Base-by-base conservation (phyloP, 2,329 filamentous ascomycete species). In the Aspergillus melleus region DNA sequence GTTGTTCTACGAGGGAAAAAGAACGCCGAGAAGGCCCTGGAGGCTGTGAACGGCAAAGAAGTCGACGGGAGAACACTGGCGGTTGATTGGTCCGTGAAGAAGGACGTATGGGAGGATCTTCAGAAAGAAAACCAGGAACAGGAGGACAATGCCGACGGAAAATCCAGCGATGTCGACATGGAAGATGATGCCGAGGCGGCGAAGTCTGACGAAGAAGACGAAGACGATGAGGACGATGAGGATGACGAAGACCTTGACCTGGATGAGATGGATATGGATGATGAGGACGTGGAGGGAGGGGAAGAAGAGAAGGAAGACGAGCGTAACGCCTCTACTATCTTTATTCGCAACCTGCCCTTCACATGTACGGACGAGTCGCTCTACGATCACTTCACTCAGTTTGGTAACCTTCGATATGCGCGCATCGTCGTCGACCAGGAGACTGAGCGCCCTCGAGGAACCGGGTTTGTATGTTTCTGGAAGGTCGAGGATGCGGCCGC, bases 51-150 rank as follows among this genome's bases (percentile, higher is more conserved):
- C 76, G 95, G 94, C 60, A 97, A 91, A 74, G 86, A 90, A 62
- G 84, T 99, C 20, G 93, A 96, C 73, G 95, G 93, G 2, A 86
- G 95, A 69, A 90, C 88, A 9, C 77, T 99, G 61, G 95, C 94
- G 29, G 95, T 99, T 6, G 95, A 99, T 78, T 99, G 92, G 91
- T 94, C 96, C 32, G 92, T 98, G 3, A 92, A 97, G 61, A 96
- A 96, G 79, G 84, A 88, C 47, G 87, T 89, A 6, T 99, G 92
- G 92, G 85, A 93, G 63, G 83, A 87, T 62, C 81, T 87, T 64
- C 79, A 81, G 44, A 83, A 87, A 56, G 75, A 77, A 2, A 75
- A 79, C 6, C 64, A 68, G 49, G 66, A 66, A 9, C 44, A 62
- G 29, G 63, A 66, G 32, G 63, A 68, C 9, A 56, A 70, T 22